Evolutionary conservation across 2,329 filamentous ascomycete species (phyloP).

Genomic region (Scytalidium lignicola): DNA sequence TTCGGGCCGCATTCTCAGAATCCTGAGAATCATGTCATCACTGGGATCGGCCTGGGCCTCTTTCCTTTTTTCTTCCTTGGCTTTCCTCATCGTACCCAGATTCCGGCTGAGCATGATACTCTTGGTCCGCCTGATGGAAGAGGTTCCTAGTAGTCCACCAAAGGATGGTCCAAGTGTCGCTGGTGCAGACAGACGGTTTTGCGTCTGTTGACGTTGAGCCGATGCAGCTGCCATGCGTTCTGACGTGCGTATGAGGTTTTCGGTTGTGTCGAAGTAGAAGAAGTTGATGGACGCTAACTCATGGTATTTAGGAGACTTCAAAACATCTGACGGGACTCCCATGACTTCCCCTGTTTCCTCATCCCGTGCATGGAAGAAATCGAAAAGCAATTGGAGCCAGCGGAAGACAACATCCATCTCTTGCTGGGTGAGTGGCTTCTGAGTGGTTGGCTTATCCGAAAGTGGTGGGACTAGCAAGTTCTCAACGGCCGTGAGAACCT

Average conservation of each 20-base stretch:
- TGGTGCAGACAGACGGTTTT: slow-evolving; percentile 70
- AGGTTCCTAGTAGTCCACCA: slow-evolving; percentile 60
- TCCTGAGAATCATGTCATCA: slow-evolving; percentile 96
- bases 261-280: slow-evolving; percentile 94
- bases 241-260: slow-evolving; percentile 88
- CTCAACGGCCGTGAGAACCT: slow-evolving; percentile 89
- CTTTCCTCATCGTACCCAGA: slow-evolving; percentile 90
- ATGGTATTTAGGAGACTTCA: slow-evolving; percentile 97
- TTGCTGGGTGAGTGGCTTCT: slow-evolving; percentile 76
- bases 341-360: slow-evolving; percentile 77
- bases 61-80: slow-evolving; percentile 91
- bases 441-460: slow-evolving; percentile 87
- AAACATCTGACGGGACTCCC: slow-evolving; percentile 82
- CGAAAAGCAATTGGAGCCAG: slow-evolving; percentile 86
- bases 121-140: slow-evolving; percentile 61
- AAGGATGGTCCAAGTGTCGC: slow-evolving; percentile 48
- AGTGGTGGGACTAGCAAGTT: slow-evolving; percentile 84
- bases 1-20: slow-evolving; percentile 90
- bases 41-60: slow-evolving; percentile 95
- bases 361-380: slow-evolving; percentile 92
- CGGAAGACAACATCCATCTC: slow-evolving; percentile 93
- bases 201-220: slow-evolving; percentile 67
- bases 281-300: slow-evolving; percentile 95
- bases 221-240: slow-evolving; percentile 92
- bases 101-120: slow-evolving; percentile 94